Conservation (phyloP, 441 rosid species). For the Bruguiera hainesii region DNA sequence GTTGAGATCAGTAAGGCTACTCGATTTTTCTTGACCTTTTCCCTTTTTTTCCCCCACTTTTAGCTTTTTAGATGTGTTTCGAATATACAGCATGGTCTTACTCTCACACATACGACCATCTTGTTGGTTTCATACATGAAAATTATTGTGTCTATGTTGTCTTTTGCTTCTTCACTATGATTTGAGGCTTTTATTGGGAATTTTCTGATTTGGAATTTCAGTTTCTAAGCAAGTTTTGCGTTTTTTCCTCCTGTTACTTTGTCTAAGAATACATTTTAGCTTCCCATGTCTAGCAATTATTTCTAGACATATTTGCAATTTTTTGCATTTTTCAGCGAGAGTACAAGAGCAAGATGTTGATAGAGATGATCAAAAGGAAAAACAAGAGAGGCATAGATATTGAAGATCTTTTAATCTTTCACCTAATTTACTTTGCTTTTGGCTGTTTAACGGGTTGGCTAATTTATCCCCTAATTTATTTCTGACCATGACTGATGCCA, state of each 20-base stretch:
- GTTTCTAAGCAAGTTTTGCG: not conserved
- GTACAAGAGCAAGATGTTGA: too few relatives aligned
- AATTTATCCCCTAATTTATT: too few relatives aligned
- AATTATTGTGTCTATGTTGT: constrained; percentile 7
- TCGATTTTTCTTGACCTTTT: not conserved
- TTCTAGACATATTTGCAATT: not conserved
- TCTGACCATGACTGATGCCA: too few relatives aligned
- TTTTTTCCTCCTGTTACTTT: not conserved
- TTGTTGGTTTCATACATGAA: constrained; percentile 1
- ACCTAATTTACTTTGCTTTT: too few relatives aligned
- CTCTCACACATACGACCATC: constrained; percentile 1
- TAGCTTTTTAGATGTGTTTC: not conserved
- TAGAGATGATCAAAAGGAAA: too few relatives aligned
- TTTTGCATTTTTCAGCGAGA: too few relatives aligned
- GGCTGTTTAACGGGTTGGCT: too few relatives aligned
- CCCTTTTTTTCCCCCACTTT: not conserved
- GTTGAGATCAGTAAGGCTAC: constrained; percentile 5
- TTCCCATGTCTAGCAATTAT: not conserved
- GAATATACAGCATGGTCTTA: not conserved
- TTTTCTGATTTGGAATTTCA: constrained; percentile 8
- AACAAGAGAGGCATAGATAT: too few relatives aligned
- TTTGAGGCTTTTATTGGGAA: not conserved
- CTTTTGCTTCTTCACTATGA: constrained; percentile 4
- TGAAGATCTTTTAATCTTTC: too few relatives aligned
- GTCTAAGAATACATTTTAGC: not conserved